phyloP scores from a whole-genome alignment of 768 basidiomycete species.

The Mycena amicta region DNA sequence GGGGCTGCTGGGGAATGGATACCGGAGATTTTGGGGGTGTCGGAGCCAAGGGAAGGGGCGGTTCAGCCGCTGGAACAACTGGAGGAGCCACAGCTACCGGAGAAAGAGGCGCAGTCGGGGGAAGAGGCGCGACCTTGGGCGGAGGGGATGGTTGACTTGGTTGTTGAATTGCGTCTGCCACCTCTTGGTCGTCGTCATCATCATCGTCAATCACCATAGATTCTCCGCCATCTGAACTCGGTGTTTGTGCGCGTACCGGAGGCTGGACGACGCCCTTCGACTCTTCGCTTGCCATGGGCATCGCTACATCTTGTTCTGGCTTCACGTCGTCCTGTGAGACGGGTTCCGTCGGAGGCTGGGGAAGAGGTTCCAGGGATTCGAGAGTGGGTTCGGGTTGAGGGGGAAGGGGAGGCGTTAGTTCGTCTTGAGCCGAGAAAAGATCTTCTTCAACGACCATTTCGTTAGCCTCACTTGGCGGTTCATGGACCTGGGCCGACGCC shows the following conservation, averaged over 20 bases:
- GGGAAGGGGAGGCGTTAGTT: slow-evolving; percentile 17
- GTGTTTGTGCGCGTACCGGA: slow-evolving; percentile 9
- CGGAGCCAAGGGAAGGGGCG: background rate
- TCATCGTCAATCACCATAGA: slow-evolving; percentile 25
- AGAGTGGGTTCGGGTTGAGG: slow-evolving; percentile 5
- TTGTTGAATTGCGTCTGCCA: background rate
- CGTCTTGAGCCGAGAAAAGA: slow-evolving; percentile 19
- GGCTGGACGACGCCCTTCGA: background rate
- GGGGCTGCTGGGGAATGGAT: slow-evolving; percentile 21
- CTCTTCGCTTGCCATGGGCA: background rate
- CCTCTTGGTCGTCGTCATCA: slow-evolving; percentile 10
- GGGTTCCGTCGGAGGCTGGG: background rate
- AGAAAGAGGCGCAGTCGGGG: background rate
- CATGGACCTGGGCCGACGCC: slow-evolving; percentile 15
- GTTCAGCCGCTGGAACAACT: background rate
- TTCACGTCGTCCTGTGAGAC: background rate
- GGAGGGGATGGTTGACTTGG: background rate
- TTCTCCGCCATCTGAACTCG: slow-evolving; percentile 12
- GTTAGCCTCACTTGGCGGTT: slow-evolving; percentile 9
- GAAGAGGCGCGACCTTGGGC: background rate
- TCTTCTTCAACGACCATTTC: slow-evolving; percentile 20
- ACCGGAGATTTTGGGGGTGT: background rate
- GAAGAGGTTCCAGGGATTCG: slow-evolving; percentile 2
- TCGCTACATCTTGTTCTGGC: slow-evolving; percentile 14
- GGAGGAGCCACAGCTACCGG: background rate